A percentile compares a stretch with the other conserved stretches of the same genome.
These are phyloP conservation scores for Hypoxylon sp. DNA, from an alignment of 2,329 filamentous ascomycete genomes.

Conservation along the genomic window DNA sequence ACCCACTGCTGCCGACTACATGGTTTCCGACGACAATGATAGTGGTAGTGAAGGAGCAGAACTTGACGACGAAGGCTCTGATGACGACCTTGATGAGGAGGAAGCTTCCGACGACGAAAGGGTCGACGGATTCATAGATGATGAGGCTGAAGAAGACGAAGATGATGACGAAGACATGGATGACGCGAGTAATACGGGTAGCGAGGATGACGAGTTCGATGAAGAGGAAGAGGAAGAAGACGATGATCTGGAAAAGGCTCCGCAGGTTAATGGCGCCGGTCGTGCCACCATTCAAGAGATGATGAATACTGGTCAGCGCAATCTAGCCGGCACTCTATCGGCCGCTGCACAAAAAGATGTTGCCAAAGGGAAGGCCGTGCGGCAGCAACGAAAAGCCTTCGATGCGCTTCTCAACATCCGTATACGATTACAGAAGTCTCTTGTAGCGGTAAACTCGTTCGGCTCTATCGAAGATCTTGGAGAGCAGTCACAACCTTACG, in stretches of 20 bases:
- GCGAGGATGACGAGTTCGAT: slow-evolving; percentile 55
- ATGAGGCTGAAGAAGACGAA: slow-evolving; percentile 52
- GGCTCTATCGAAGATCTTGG: slow-evolving; percentile 62
- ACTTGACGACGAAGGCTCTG: slow-evolving; percentile 57
- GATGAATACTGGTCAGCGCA: slow-evolving; percentile 77
- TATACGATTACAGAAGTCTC: slow-evolving; percentile 92
- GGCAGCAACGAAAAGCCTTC: slow-evolving; percentile 86
- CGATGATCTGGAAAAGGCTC: slow-evolving; percentile 52
- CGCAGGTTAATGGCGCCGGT: slow-evolving; percentile 53
- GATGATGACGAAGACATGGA: slow-evolving; percentile 58
- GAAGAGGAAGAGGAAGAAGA: slow-evolving; percentile 55
- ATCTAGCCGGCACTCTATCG: slow-evolving; percentile 71
- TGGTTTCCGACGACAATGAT: slow-evolving; percentile 63
- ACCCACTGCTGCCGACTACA: slow-evolving; percentile 70
- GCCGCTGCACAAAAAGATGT: slow-evolving; percentile 82
- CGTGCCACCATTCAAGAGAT: slow-evolving; percentile 76
- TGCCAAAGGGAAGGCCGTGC: slow-evolving; percentile 88
- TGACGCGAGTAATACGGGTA: slow-evolving; percentile 23
- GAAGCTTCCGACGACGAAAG: slow-evolving; percentile 41
- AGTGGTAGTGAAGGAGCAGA: slow-evolving; percentile 57
- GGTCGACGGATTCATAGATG: slow-evolving; percentile 43
- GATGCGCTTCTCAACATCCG: slow-evolving; percentile 90
- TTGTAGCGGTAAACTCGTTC: slow-evolving; percentile 86
- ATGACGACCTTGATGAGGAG: slow-evolving; percentile 52
- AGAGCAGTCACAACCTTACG: slow-evolving; percentile 70